Percentiles rank a stretch among this genome's conserved stretches.
These are phyloP conservation scores for Blastobotrys niveus DNA, from an alignment of 1,139 yeast species.

Conservation along the genomic window DNA sequence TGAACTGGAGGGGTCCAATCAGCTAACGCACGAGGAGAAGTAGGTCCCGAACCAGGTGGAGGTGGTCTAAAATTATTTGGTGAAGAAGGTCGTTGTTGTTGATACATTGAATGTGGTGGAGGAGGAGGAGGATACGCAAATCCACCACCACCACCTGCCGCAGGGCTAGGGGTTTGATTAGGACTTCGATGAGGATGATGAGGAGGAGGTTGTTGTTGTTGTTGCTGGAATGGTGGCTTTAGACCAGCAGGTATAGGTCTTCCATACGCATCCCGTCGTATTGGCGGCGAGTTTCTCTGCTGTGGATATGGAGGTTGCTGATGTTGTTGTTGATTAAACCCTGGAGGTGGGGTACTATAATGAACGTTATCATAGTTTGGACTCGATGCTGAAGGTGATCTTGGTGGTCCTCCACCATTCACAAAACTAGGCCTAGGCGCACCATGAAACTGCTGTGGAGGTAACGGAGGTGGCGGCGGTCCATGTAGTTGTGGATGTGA, in stretches of 20 bases:
- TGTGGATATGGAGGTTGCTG: not conserved
- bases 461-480: not conserved
- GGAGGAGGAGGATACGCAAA: conserved; percentile 6
- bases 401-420: too few species aligned
- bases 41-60: not conserved
- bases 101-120: conserved; percentile 16
- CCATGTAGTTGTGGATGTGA: not conserved
- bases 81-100: not conserved
- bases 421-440: too few species aligned
- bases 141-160: not conserved
- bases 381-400: too few species aligned
- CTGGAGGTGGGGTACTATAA: not conserved
- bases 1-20: conserved; percentile 7
- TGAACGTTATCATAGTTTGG: not conserved
- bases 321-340: not conserved
- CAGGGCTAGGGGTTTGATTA: not conserved
- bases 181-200: not conserved
- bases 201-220: not conserved
- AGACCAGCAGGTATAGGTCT: conserved; percentile 1
- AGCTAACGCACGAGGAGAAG: not conserved
- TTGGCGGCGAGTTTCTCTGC: not conserved
- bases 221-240: conserved; percentile 7
- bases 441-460: not conserved
- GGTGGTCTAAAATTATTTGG: not conserved
- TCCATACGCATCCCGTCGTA: not conserved